These are phyloP conservation scores for Aschersonia sp. DNA, from an alignment of 2,329 filamentous ascomycete genomes.

Conservation along the genomic window DNA sequence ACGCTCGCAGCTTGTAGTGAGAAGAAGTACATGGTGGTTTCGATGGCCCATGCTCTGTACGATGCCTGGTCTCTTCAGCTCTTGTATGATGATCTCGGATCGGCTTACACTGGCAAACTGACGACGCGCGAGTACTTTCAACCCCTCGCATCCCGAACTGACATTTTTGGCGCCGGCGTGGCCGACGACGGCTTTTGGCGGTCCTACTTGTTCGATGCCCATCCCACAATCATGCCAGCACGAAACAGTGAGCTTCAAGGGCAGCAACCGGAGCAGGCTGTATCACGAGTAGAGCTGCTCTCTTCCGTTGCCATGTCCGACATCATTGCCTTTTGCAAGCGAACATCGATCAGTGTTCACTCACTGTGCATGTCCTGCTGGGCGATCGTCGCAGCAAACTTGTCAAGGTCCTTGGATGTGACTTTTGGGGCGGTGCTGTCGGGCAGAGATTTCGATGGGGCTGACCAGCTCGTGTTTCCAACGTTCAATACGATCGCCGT, in stretches of 20 bases:
- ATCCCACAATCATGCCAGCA: conserved; percentile 18
- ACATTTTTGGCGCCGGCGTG: conserved; percentile 4
- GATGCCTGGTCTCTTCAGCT: conserved; percentile 74
- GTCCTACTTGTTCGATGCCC: conserved; percentile 42
- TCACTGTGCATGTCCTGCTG: conserved; percentile 64
- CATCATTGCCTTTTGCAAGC: conserved; percentile 45
- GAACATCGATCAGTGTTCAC: conserved; percentile 56
- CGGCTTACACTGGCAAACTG: conserved; percentile 40
- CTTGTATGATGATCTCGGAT: conserved; percentile 54
- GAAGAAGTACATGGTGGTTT: conserved; percentile 40
- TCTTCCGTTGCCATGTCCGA: conserved; percentile 2
- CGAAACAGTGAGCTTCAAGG: not conserved
- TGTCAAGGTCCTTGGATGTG: conserved; percentile 53
- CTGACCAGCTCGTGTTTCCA: conserved; percentile 60
- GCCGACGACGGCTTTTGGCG: conserved; percentile 49
- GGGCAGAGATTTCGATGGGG: conserved; percentile 61
- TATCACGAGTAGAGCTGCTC: conserved; percentile 5
- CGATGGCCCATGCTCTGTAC: conserved; percentile 75
- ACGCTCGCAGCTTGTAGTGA: conserved; percentile 20
- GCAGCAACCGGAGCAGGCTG: not conserved
- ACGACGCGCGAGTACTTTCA: conserved; percentile 22
- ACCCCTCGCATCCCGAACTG: conserved; percentile 6
- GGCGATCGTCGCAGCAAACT: conserved; percentile 52
- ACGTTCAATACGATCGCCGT: conserved; percentile 85
- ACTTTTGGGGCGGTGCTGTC: conserved; percentile 73